These are phyloP conservation scores for Ophioceras dolichostomum DNA, from an alignment of 2,329 filamentous ascomycete genomes.

Conservation along the genomic window DNA sequence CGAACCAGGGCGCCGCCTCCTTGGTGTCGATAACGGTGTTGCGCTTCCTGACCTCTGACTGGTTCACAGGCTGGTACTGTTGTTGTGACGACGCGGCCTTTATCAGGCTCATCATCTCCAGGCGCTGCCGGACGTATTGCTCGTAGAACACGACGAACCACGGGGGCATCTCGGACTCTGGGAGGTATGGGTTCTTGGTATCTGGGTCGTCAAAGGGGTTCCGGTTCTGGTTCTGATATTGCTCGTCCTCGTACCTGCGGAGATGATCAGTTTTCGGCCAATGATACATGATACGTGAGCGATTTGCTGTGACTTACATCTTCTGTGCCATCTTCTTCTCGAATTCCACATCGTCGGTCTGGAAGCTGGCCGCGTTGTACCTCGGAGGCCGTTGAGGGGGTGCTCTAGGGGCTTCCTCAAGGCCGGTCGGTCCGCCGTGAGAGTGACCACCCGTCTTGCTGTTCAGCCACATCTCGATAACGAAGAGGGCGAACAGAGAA, in stretches of 20 bases:
- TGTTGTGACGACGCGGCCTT: conserved; percentile 16
- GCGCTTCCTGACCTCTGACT: conserved; percentile 14
- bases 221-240: conserved; percentile 2
- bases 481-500: conserved; percentile 47
- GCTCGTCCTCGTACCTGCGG: conserved; percentile 26
- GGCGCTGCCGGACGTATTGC: conserved; percentile 47
- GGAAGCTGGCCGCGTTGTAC: conserved; percentile 17
- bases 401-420: conserved; percentile 12
- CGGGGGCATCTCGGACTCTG: conserved; percentile 38
- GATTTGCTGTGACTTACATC: no score
- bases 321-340: conserved; percentile 28
- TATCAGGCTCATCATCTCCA: conserved; percentile 45
- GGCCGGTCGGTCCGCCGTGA: conserved; percentile 43
- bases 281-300: no score
- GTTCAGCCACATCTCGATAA: conserved; percentile 50
- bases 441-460: conserved; percentile 45
- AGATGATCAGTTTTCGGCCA: no score
- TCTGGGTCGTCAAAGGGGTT: conserved; percentile 9
- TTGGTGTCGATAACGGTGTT: neutral
- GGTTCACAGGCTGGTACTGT: conserved; percentile 19
- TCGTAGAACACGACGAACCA: conserved; percentile 54
- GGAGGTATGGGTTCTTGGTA: conserved; percentile 5
- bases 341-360: conserved; percentile 20
- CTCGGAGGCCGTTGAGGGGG: conserved; percentile 18
- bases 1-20: conserved; percentile 19